phyloP scores from a whole-genome alignment of 441 rosid species.

The Euphorbia celastroides region DNA sequence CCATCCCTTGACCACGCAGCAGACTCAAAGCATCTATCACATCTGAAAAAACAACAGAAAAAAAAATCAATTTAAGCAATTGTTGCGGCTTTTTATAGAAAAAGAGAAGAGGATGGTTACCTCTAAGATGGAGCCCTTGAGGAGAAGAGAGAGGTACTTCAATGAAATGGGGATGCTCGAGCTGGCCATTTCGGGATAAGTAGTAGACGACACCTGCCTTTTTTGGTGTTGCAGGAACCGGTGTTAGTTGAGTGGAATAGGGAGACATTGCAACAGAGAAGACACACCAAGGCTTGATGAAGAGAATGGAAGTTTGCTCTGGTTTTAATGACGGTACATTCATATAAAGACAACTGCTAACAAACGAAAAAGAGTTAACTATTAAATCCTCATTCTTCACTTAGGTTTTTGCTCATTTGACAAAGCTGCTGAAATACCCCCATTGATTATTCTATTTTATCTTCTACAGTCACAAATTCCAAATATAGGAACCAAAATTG shows the following conservation, averaged over 20 bases:
- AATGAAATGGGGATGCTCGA: conserved; percentile 89
- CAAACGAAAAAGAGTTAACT: conserved; percentile 14
- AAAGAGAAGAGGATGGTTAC: conserved; percentile 22
- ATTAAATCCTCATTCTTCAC: conserved; percentile 1
- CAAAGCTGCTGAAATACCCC: not conserved
- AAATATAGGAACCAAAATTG: not conserved
- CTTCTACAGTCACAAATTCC: not conserved
- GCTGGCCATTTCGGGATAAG: conserved; percentile 69
- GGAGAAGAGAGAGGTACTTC: conserved; percentile 65
- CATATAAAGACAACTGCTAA: conserved; percentile 11
- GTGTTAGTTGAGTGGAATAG: not conserved
- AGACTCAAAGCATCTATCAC: conserved; percentile 53
- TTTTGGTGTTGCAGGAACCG: conserved; percentile 8
- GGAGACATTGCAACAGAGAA: conserved; percentile 3
- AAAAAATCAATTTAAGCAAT: not conserved
- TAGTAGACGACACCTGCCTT: conserved; percentile 77
- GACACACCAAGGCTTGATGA: too few relatives aligned
- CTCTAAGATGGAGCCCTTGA: conserved; percentile 65
- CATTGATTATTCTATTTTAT: not conserved
- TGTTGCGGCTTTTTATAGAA: not conserved
- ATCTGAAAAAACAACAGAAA: conserved; percentile 33
- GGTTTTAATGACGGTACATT: not conserved
- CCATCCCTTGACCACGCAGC: conserved; percentile 78
- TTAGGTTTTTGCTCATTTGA: not conserved
- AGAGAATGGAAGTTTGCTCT: conserved; percentile 12